Conservation (phyloP, 2,329 filamentous ascomycete species). For the Stemphylium vesicarium region DNA sequence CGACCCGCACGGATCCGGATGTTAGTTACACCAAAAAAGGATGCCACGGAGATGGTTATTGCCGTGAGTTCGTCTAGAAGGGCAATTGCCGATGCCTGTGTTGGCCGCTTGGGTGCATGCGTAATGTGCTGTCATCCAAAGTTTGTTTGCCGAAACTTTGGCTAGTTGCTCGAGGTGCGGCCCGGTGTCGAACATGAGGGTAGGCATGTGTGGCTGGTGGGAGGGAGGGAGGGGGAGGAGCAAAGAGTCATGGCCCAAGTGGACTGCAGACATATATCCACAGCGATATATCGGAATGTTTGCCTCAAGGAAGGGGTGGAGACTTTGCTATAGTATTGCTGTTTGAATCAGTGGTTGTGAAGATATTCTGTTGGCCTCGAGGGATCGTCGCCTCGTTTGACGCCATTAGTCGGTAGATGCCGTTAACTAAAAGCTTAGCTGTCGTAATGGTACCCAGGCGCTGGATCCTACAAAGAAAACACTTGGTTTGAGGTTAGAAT, state of each 20-base stretch:
- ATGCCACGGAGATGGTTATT: background rate
- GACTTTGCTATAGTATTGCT: background rate
- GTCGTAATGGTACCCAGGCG: background rate
- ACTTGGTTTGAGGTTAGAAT: background rate
- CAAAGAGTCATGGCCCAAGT: background rate
- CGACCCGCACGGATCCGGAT: background rate
- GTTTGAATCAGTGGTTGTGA: background rate
- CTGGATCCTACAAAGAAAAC: background rate
- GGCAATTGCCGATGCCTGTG: background rate
- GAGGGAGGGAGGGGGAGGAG: background rate
- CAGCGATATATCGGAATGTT: background rate
- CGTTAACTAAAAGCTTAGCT: background rate
- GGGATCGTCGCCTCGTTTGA: background rate
- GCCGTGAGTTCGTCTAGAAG: background rate
- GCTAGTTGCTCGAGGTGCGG: background rate
- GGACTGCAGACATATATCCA: background rate
- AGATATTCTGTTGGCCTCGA: background rate
- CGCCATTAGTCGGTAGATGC: background rate
- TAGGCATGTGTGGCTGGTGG: background rate
- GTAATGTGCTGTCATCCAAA: background rate
- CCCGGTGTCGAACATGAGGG: background rate
- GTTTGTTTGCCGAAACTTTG: constrained; percentile 3
- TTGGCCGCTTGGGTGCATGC: background rate
- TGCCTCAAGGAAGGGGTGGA: background rate
- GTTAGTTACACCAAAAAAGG: background rate